Conservation (phyloP, 176 grass and related monocot species). For the Ananas comosus region DNA sequence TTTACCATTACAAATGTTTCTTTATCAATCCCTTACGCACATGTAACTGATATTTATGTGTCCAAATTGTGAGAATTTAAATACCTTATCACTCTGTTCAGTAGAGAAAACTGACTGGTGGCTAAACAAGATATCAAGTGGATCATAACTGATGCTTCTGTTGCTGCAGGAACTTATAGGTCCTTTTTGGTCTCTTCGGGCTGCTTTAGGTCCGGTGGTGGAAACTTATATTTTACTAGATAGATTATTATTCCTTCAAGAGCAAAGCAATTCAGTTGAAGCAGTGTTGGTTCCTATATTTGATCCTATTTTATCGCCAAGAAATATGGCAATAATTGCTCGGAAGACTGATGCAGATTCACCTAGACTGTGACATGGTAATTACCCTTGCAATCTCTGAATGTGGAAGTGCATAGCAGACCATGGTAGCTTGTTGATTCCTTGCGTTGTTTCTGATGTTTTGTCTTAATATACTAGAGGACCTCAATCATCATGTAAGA, state of each 20-base stretch:
- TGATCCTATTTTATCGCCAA: constrained; percentile 76
- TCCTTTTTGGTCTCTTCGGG: constrained; percentile 88
- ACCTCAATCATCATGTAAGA: too few species aligned
- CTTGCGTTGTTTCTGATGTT: background rate
- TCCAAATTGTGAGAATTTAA: too few species aligned
- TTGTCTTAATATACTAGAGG: background rate
- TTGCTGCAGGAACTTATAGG: constrained; percentile 70
- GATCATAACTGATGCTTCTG: constrained; percentile 6
- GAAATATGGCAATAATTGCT: constrained; percentile 70
- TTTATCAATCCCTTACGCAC: too few species aligned
- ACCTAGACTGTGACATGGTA: constrained; percentile 34
- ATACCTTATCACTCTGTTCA: too few species aligned
- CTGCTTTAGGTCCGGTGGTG: constrained; percentile 77
- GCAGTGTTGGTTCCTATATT: constrained; percentile 64
- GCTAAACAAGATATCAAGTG: background rate
- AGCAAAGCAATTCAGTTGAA: constrained; percentile 44
- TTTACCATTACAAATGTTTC: too few species aligned
- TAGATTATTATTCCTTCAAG: constrained; percentile 79
- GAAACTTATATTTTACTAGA: constrained; percentile 95
- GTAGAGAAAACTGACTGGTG: too few species aligned
- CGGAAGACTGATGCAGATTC: constrained; percentile 39
- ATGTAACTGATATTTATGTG: too few species aligned
- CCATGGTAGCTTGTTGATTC: constrained; percentile 16
- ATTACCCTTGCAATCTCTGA: constrained; percentile 17
- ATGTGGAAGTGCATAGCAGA: background rate